Evolutionary conservation across 2,329 filamentous ascomycete genomes (phyloP).

Genomic region (Neonectria coccinea): DNA sequence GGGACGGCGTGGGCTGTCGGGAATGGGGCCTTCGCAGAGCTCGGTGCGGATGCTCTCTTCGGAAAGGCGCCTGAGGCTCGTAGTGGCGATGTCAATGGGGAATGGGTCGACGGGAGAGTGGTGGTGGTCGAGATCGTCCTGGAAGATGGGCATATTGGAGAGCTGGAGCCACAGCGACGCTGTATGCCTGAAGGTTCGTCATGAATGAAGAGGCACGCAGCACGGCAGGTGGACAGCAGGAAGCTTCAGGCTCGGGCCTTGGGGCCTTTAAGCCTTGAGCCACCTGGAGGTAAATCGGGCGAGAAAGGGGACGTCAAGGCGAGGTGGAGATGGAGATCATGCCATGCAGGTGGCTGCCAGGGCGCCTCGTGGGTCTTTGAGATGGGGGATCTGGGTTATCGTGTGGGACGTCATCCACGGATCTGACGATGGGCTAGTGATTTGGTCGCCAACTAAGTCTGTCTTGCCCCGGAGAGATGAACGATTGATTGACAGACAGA

Average conservation of each 20-base stretch:
- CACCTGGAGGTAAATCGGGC: conserved; percentile 15
- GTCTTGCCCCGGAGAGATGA: background rate
- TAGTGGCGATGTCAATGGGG: conserved; percentile 30
- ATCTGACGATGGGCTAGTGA: conserved; percentile 40
- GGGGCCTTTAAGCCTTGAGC: conserved; percentile 23
- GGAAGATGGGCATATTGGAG: conserved; percentile 68
- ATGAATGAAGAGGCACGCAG: conserved; percentile 34
- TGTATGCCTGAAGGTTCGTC: conserved; percentile 32
- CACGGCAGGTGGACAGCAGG: conserved; percentile 12
- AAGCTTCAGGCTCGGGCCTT: conserved; percentile 19
- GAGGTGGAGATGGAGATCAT: conserved; percentile 41
- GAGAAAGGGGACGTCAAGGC: conserved; percentile 23
- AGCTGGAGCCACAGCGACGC: conserved; percentile 51
- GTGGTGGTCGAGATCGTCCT: conserved; percentile 61
- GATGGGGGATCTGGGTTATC: conserved; percentile 42
- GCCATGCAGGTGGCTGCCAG: conserved; percentile 37
- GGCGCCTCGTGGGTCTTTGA: conserved; percentile 39
- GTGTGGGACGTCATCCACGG: conserved; percentile 44
- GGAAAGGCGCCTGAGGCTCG: conserved; percentile 55
- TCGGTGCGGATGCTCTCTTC: conserved; percentile 72
- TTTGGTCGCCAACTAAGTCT: conserved; percentile 26
- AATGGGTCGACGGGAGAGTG: conserved; percentile 44
- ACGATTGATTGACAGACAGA: background rate
- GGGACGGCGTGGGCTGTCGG: conserved; percentile 54
- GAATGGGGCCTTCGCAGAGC: conserved; percentile 68